Percentiles rank a stretch among this genome's conserved stretches.
phyloP scores from a whole-genome alignment of 768 basidiomycete genomes.

The Amanita jacksonii region DNA sequence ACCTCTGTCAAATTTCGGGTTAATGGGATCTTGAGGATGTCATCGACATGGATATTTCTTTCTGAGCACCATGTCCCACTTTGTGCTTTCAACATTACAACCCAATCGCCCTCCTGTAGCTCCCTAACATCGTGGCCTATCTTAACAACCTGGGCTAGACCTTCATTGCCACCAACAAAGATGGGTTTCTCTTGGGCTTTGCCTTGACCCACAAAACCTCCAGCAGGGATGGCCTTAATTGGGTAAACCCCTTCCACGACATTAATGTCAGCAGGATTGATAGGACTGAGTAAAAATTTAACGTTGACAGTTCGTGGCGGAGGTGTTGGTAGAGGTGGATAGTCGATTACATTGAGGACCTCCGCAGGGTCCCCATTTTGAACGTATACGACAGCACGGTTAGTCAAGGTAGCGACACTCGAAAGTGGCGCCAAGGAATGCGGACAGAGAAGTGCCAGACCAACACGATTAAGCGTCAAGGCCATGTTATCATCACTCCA shows the following conservation, averaged over 20 bases:
- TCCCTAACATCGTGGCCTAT: slow-evolving; percentile 45
- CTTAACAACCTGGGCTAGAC: slow-evolving; percentile 54
- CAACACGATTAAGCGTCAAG: background rate
- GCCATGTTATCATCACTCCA: too few species aligned
- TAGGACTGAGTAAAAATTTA: slow-evolving; percentile 58
- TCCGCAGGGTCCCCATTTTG: slow-evolving; percentile 48
- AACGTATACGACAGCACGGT: slow-evolving; percentile 58
- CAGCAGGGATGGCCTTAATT: slow-evolving; percentile 36
- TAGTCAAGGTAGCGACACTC: background rate
- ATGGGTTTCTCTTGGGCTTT: slow-evolving; percentile 26
- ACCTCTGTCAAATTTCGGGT: slow-evolving; percentile 40
- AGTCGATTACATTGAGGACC: slow-evolving; percentile 47
- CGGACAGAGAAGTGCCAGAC: background rate
- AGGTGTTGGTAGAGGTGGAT: slow-evolving; percentile 44
- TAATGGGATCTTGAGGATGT: slow-evolving; percentile 53
- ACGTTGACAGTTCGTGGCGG: slow-evolving; percentile 51
- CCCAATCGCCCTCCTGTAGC: slow-evolving; percentile 57
- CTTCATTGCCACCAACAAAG: slow-evolving; percentile 71
- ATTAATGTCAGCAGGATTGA: slow-evolving; percentile 79
- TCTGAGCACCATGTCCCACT: slow-evolving; percentile 67
- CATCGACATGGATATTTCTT: slow-evolving; percentile 40
- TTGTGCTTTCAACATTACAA: slow-evolving; percentile 60
- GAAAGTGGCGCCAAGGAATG: background rate
- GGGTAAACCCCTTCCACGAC: slow-evolving; percentile 82
- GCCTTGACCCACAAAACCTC: slow-evolving; percentile 25